Conservation (phyloP, 2,329 filamentous ascomycete genomes). For the Coniochaeta prunicola region DNA sequence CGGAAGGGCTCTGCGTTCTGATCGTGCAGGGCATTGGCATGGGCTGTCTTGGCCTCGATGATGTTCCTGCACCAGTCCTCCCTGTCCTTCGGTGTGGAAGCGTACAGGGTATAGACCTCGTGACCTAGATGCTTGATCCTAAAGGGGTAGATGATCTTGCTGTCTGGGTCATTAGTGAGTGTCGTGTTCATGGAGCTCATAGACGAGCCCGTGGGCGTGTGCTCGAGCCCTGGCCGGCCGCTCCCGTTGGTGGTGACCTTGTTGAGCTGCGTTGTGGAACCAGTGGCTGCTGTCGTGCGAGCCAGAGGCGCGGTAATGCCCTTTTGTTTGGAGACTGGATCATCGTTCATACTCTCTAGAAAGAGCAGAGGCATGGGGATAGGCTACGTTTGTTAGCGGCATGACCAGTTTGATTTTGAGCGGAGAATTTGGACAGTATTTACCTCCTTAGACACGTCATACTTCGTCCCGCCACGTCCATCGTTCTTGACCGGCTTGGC, state of each 20-base stretch:
- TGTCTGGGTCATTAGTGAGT: constrained; percentile 59
- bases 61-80: constrained; percentile 92
- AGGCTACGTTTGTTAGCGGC: constrained; percentile 40
- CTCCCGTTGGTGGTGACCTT: constrained; percentile 45
- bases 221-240: constrained; percentile 54
- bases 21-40: constrained; percentile 78
- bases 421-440: constrained; percentile 18
- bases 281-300: constrained; percentile 51
- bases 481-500: constrained; percentile 74
- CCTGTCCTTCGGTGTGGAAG: constrained; percentile 65
- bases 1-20: constrained; percentile 97
- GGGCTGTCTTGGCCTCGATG: constrained; percentile 86
- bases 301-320: constrained; percentile 58
- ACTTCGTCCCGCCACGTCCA: constrained; percentile 68
- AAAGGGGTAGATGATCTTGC: constrained; percentile 88
- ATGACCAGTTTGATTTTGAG: background rate
- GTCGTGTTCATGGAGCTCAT: constrained; percentile 39
- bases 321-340: constrained; percentile 78
- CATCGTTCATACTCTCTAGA: constrained; percentile 86
- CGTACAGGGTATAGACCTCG: constrained; percentile 87
- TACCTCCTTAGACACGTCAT: constrained; percentile 88
- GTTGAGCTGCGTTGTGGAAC: constrained; percentile 48
- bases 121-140: constrained; percentile 91
- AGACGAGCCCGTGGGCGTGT: constrained; percentile 62
- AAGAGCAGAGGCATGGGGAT: constrained; percentile 96